Percentiles rank a stretch among this genome's conserved stretches.
These are phyloP conservation scores for Flaveria floridana DNA, from an alignment of 140 eudicot genomes.

Conservation along the genomic window DNA sequence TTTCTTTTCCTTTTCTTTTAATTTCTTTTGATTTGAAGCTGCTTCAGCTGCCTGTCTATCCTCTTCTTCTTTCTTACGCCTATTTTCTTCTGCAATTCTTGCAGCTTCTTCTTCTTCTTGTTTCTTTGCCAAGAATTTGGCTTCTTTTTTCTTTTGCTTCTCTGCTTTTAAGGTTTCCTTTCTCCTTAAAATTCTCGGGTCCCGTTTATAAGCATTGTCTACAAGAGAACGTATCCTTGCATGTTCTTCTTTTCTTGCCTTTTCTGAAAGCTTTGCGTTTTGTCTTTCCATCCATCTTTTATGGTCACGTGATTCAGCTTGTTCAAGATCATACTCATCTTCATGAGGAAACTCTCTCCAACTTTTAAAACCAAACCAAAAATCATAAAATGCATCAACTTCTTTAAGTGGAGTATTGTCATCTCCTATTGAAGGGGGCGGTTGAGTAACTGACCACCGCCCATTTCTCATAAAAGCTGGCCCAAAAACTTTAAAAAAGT, in stretches of 20 bases:
- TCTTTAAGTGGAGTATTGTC: constrained; percentile 60
- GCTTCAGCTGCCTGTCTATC: constrained; percentile 74
- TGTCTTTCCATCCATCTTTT: constrained; percentile 99
- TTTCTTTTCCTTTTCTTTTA: constrained; percentile 83
- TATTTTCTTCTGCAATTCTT: constrained; percentile 68
- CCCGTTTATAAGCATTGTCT: constrained; percentile 83
- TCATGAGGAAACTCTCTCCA: constrained; percentile 97
- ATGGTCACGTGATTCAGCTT: constrained; percentile 97
- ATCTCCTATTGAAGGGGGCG: constrained; percentile 70
- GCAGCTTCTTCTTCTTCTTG: constrained; percentile 90
- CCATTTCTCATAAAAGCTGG: constrained; percentile 96
- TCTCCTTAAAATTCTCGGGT: constrained; percentile 66
- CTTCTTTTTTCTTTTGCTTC: constrained; percentile 78
- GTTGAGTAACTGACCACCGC: constrained; percentile 88
- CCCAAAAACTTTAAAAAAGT: constrained; percentile 80
- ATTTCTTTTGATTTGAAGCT: constrained; percentile 69
- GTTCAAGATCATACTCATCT: constrained; percentile 93
- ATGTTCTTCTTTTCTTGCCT: constrained; percentile 85
- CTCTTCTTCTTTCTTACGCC: constrained; percentile 66
- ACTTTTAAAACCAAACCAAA: constrained; percentile 87
- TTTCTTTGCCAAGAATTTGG: constrained; percentile 65
- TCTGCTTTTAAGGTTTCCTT: constrained; percentile 75
- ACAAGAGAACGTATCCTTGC: constrained; percentile 70
- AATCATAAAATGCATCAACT: constrained; percentile 73
- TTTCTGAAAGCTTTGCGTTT: constrained; percentile 83